Evolutionary conservation across 345 rosid species (phyloP).

Genomic region (Microthlaspi erraticum): DNA sequence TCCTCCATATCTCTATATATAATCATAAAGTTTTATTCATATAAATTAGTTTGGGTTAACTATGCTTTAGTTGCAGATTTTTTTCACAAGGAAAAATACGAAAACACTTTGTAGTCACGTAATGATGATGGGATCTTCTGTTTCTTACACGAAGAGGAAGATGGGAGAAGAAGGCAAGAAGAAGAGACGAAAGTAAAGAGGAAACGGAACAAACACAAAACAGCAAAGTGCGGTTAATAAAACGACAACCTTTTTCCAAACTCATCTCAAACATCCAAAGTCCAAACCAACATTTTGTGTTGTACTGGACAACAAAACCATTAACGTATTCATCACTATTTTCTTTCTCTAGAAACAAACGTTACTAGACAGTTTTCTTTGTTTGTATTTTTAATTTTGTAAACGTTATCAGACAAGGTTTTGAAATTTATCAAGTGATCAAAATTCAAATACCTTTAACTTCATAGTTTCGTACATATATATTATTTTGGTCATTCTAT

Average conservation of each 20-base stretch:
- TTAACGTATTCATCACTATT: conserved; percentile 28
- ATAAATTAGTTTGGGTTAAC: neutral
- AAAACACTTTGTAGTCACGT: conserved; percentile 1
- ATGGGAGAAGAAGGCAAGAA: conserved; percentile 31
- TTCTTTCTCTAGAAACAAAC: conserved; percentile 5
- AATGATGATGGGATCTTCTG: conserved; percentile 38
- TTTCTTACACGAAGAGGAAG: conserved; percentile 40
- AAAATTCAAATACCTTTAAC: neutral
- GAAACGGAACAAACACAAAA: conserved; percentile 41
- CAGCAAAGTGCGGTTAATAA: conserved; percentile 41
- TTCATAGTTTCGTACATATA: neutral
- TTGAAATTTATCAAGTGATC: too few species aligned
- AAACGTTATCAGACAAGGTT: too few species aligned
- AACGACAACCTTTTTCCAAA: conserved; percentile 40
- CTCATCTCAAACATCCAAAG: conserved; percentile 32
- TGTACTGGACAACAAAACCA: conserved; percentile 24
- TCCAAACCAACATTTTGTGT: conserved; percentile 27
- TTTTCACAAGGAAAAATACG: too few species aligned
- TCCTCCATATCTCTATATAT: too few species aligned
- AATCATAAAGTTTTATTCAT: too few species aligned
- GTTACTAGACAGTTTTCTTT: neutral
- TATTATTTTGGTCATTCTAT: neutral
- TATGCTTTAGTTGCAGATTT: neutral
- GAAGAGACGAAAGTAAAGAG: conserved; percentile 34
- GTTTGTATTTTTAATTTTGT: neutral